Conservation (phyloP, 2,329 filamentous ascomycete species). For the Cladosporium sp. region DNA sequence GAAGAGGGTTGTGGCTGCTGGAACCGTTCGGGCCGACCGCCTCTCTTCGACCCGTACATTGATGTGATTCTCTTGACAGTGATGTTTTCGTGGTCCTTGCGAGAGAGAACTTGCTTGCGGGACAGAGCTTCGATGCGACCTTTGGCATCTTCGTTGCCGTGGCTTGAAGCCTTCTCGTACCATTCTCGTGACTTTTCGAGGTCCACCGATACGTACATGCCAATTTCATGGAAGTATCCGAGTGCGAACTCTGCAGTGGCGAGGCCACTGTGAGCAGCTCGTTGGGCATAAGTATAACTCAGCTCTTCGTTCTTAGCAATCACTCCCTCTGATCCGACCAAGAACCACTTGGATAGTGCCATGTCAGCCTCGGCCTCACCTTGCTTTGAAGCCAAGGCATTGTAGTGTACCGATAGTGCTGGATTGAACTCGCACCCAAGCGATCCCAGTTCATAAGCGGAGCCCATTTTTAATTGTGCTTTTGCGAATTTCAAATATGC, state of each 20-base stretch:
- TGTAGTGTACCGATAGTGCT: slow-evolving; percentile 89
- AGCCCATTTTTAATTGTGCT: slow-evolving; percentile 94
- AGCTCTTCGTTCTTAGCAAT: slow-evolving; percentile 95
- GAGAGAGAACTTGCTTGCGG: slow-evolving; percentile 72
- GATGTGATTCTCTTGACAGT: slow-evolving; percentile 78
- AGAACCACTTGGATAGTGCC: slow-evolving; percentile 96
- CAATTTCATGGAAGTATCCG: slow-evolving; percentile 96
- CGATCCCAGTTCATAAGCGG: slow-evolving; percentile 90
- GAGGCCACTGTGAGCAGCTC: slow-evolving; percentile 76
- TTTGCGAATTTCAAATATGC: slow-evolving; percentile 95
- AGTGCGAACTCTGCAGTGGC: slow-evolving; percentile 93
- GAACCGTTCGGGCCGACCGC: slow-evolving; percentile 40
- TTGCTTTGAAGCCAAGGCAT: slow-evolving; percentile 85
- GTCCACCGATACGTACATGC: slow-evolving; percentile 83
- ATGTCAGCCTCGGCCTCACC: slow-evolving; percentile 91
- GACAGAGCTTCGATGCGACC: slow-evolving; percentile 78
- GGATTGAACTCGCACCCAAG: slow-evolving; percentile 94
- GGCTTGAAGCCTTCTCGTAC: slow-evolving; percentile 85
- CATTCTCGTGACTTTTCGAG: slow-evolving; percentile 77
- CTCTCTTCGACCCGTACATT: slow-evolving; percentile 49
- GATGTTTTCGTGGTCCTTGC: slow-evolving; percentile 87
- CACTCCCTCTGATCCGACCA: slow-evolving; percentile 87
- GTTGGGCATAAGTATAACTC: slow-evolving; percentile 83
- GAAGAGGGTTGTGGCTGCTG: slow-evolving; percentile 26
- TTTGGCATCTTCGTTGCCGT: slow-evolving; percentile 86